A percentile compares a stretch with the other conserved stretches of the same genome.
These are phyloP conservation scores for Xylaria intraflava DNA, from an alignment of 495 filamentous ascomycete genomes.

Conservation along the genomic window DNA sequence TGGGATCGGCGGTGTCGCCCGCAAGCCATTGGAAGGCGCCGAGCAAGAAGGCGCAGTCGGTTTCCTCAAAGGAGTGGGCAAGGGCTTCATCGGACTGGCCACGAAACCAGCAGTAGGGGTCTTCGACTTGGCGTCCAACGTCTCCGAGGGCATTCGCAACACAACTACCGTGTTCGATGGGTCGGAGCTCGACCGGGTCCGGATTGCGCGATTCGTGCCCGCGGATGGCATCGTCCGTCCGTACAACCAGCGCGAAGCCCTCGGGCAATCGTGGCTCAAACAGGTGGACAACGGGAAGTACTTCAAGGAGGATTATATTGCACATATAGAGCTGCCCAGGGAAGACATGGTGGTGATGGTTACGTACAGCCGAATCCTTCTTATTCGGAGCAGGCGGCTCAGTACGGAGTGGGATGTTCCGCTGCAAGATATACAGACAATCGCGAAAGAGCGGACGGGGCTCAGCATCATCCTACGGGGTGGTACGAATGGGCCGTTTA, in stretches of 20 bases:
- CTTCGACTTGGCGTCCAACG: conserved; percentile 92
- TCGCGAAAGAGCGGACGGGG: conserved; percentile 91
- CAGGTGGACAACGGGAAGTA: conserved; percentile 93
- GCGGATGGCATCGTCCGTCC: conserved; percentile 90
- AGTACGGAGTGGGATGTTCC: conserved; percentile 92
- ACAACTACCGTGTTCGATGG: conserved; percentile 97
- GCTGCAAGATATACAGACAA: conserved; percentile 92
- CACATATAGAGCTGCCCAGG: conserved; percentile 82
- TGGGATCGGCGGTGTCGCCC: conserved; percentile 85
- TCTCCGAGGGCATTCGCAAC: conserved; percentile 94
- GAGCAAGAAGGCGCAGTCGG: conserved; percentile 90
- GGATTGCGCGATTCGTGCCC: conserved; percentile 83
- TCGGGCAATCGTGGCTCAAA: conserved; percentile 98
- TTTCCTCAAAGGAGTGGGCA: conserved; percentile 96
- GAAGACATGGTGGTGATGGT: conserved; percentile 94
- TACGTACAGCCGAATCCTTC: conserved; percentile 86
- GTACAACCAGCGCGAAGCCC: conserved; percentile 90
- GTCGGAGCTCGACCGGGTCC: conserved; percentile 87
- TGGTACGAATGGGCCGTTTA: conserved; percentile 88
- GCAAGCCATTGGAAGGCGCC: conserved; percentile 89
- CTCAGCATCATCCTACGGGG: conserved; percentile 83
- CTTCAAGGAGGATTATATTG: conserved; percentile 96
- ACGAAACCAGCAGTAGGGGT: conserved; percentile 97
- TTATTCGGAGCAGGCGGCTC: conserved; percentile 77
- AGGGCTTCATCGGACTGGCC: conserved; percentile 83